Evolutionary conservation across 164 flowering plant species (phyloP), one percentile per base, ranked within the genome.

Genomic region (Piper betle): DNA sequence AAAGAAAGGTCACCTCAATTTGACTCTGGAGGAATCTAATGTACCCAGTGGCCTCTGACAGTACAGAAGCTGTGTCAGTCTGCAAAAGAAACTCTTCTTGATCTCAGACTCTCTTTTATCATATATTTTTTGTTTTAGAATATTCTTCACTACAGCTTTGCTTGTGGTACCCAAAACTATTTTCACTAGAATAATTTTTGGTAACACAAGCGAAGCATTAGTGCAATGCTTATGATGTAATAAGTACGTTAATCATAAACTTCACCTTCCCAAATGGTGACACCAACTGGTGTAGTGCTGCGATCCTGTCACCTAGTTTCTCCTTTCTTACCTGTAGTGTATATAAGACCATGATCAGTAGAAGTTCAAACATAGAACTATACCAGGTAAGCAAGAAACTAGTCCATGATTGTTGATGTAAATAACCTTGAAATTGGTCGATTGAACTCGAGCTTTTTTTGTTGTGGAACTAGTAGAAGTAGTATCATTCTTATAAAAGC

Each of bases 11-110:
- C 82, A 90, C 97, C 97, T 85, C 87, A 80, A 90, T 81, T 85
- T 90, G 97, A 73, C 77, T 69, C 78, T 85, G 87, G 74, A 90
- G 94, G 94, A 90, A 87, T 90, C 87, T 84, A 71, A 90, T 85
- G 78, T 87, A 90, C 58, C 92, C 97, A 81, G 87, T 87, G 58
- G 94, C 89, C 80, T 90, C 97, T 80, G 82, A 77, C 85, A 90
- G 72, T 75, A 90, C 97, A 62, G 97, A 90, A 60, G 97, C 97
- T 38, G 97, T 90, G 86, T 90, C 97, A 79, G 97, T 90, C 97
- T 90, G 90, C 87, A 89, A 81, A 80, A 86, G 57, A 52, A 52
- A 52, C 56, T 6, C 39, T 6, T 55, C 64, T 6, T 12, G 25
- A 19, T 8, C 5, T 39, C n/a, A 39, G 46, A 17, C 41, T 8